Base-by-base conservation (phyloP, 2,329 filamentous ascomycete genomes). In the Orbilia javanica region DNA sequence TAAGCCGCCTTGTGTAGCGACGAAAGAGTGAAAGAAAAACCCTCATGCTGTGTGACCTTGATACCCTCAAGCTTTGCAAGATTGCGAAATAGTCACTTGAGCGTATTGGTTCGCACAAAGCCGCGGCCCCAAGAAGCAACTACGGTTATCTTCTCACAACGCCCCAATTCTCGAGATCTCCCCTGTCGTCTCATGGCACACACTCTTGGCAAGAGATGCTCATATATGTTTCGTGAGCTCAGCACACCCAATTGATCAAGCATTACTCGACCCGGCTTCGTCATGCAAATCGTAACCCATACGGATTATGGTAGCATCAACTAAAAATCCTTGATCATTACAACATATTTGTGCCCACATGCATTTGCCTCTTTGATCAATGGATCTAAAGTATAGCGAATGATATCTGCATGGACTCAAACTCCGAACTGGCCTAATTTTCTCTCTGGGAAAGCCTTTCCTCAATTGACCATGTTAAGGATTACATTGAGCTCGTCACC, bases 381-480 rank as follows among this genome's bases (percentile, higher is more conserved):
- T 6, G 18, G 2, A 20, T 10, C 7, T 15, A 34, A 55, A 55
- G 29, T 29, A 20, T 57, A 7, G 39, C 52, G 11, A 36, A 53
- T 53, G 15, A 18, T 31, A 53, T n/a, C n/a, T 53, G 27, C 64
- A 68, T 13, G 2, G 2, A 50, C 22, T 42, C 15, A 15, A 5
- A 11, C 36, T 53, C 46, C 15, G 13, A 18, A 25, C 20, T 34
- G 15, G 20, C 8, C n/a, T 44, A 44, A 20, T 66, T 65, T 60
- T 50, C 68, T 55, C 36, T 66, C 39, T 60, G 60, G 60, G n/a
- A 52, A 73, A 73, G 50, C 31, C n/a, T 34, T 63, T 66, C 57
- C 50, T 46, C 31, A 65, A 53, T 11, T 42, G 31, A 29, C 36
- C 60, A 48, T 27, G 8, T 57, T 18, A 29, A 64, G 25, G 39